phyloP scores from a whole-genome alignment of 345 rosid genomes.

The Ricinus communis region DNA sequence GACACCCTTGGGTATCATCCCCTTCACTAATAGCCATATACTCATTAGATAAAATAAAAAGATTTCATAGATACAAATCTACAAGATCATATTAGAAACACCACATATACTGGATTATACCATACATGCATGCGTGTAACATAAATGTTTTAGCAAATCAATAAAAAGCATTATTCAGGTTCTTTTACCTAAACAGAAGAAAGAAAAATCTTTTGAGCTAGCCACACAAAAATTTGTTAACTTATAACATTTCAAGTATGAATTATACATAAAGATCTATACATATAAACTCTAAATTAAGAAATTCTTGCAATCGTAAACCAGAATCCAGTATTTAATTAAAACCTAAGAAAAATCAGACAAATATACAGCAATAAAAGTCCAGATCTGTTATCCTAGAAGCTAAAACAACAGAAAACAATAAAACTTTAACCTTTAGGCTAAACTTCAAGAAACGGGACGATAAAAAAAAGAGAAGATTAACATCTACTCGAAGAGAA shows the following conservation, averaged over 20 bases:
- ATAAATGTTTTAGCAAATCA: background rate
- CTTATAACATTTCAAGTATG: too few species aligned
- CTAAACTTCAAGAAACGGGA: too few species aligned
- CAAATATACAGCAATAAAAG: background rate
- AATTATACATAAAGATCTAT: too few species aligned
- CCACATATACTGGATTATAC: background rate
- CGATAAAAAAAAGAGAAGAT: too few species aligned
- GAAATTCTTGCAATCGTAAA: too few species aligned
- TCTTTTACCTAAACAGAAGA: too few species aligned
- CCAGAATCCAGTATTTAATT: too few species aligned
- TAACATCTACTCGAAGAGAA: background rate
- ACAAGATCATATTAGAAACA: background rate
- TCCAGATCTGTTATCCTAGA: background rate
- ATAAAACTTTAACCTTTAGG: too few species aligned
- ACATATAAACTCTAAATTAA: too few species aligned
- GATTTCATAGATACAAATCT: background rate
- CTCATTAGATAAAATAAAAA: background rate
- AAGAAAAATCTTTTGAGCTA: too few species aligned
- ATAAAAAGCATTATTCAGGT: background rate
- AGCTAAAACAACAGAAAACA: background rate
- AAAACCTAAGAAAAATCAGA: too few species aligned
- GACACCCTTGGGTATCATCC: conserved; percentile 1
- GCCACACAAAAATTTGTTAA: too few species aligned
- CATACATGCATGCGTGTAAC: background rate
- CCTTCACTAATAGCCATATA: background rate